These are phyloP conservation scores for Toxoplasma gondii DNA, from an alignment of 169 alveolate genomes.

Conservation along the genomic window DNA sequence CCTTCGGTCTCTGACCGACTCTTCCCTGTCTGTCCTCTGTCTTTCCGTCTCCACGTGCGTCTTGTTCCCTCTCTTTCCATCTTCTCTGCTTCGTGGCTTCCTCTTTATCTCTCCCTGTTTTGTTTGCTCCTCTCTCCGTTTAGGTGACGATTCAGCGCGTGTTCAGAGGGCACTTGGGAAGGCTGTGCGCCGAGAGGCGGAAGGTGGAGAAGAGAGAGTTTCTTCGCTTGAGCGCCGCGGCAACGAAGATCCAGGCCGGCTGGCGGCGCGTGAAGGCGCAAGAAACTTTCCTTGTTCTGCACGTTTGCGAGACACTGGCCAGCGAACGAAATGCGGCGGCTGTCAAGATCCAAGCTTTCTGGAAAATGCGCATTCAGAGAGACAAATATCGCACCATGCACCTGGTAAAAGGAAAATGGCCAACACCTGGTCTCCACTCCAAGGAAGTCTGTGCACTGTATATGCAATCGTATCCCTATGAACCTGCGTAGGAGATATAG, in stretches of 20 bases:
- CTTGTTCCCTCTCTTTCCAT: no score
- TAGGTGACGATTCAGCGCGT: conserved; percentile 53
- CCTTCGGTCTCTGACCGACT: no score
- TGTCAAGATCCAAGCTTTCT: background rate
- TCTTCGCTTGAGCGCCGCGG: conserved; percentile 13
- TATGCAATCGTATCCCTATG: background rate
- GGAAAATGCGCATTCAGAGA: background rate
- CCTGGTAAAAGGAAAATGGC: background rate
- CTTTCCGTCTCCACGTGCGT: no score
- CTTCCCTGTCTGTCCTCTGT: no score
- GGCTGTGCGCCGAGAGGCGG: background rate
- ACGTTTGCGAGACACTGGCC: background rate
- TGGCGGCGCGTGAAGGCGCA: conserved; percentile 47
- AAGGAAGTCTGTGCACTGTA: background rate
- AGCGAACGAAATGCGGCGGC: background rate
- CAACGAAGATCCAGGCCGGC: background rate
- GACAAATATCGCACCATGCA: background rate
- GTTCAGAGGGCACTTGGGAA: conserved; percentile 24
- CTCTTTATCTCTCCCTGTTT: no score
- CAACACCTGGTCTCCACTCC: background rate
- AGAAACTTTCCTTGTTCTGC: background rate
- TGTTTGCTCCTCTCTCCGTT: no score
- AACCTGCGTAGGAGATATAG: background rate
- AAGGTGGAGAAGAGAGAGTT: conserved; percentile 13
- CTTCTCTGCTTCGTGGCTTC: no score